A percentile compares a stretch with the other conserved stretches of the same genome.
Conservation (phyloP, 1,139 yeast species). For the Blastobotrys aristatus region DNA sequence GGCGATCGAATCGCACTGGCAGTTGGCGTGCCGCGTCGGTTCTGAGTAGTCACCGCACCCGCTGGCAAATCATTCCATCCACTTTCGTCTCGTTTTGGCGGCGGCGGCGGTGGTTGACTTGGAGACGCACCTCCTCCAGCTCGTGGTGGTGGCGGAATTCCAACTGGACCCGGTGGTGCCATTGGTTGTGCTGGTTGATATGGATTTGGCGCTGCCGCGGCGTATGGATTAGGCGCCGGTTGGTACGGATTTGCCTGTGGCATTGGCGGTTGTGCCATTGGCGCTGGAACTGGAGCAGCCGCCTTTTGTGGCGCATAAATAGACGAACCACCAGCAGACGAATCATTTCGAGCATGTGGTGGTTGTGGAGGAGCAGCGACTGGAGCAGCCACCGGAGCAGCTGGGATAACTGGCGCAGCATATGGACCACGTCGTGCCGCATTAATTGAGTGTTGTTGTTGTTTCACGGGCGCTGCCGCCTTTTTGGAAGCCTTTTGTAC, state of each 20-base stretch:
- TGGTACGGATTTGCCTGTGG: slow-evolving; percentile 10
- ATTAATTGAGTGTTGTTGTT: not conserved
- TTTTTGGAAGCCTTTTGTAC: slow-evolving; percentile 52
- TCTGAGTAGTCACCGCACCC: slow-evolving; percentile 35
- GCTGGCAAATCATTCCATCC: slow-evolving; percentile 96
- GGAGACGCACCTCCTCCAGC: slow-evolving; percentile 26
- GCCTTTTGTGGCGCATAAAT: slow-evolving; percentile 7
- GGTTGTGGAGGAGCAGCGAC: slow-evolving; percentile 7
- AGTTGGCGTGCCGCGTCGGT: slow-evolving; percentile 48
- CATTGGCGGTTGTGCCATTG: not conserved
- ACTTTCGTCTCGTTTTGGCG: slow-evolving; percentile 54
- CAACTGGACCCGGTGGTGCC: slow-evolving; percentile 16
- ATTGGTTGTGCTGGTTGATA: slow-evolving; percentile 2
- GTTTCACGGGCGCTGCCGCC: slow-evolving; percentile 14
- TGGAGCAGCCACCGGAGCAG: slow-evolving; percentile 14
- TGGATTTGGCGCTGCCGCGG: slow-evolving; percentile 2
- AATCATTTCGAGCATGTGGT: not conserved
- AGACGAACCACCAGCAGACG: not conserved
- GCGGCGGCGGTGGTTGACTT: slow-evolving; percentile 25
- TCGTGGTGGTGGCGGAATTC: slow-evolving; percentile 22
- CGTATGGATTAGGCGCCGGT: slow-evolving; percentile 10
- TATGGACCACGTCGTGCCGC: slow-evolving; percentile 1
- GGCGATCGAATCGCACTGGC: slow-evolving; percentile 37
- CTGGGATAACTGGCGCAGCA: slow-evolving; percentile 1
- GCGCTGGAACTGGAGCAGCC: slow-evolving; percentile 10